Evolutionary conservation across 768 basidiomycete species (phyloP), one percentile per base, ranked within the genome.

Genomic region (Rossbeevera mucosa): DNA sequence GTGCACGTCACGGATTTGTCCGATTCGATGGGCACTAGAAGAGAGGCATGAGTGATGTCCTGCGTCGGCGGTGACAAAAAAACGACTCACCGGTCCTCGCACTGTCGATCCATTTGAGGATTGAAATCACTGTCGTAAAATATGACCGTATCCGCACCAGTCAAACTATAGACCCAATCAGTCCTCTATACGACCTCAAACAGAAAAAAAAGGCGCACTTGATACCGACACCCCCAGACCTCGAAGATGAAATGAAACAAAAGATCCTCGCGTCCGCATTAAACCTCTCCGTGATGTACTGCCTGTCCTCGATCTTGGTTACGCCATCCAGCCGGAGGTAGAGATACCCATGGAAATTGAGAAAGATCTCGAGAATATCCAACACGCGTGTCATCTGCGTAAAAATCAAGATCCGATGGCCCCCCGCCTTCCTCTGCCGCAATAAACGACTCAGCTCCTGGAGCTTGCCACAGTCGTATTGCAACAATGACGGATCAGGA

Each of bases 111-210:
- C 90, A 95, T 96, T 67, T 96, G 94, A 1, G 94, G 94, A 61
- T 92, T 93, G 76, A 95, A 96, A 68, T 96, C 94, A 54, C 91
- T 91, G 64, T 97, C 95, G 64, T 95, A 98, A 69, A 99, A 94
- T 50, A 99, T 82, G 61, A 99, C 95, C 0, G 96, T 97, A 64
- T 95, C 93, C 18, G 93, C 93, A 16, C 89, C 89, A 6, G 86
- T 88, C 56, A 89, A 64, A 68, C 91, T 86, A 68, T 48, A 13
- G 28, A 22, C 13, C 14, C 26, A 4, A 48, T 67, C 47, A 52
- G 59, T 60, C 57, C 54, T 18, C 2, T 0, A 20, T 50, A 18
- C 57, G 45, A 48, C 58, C 2, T 29, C 56, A 55, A 62, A 59
- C 3, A 8, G 12, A 45, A 47, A 44, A 46, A 8, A 1, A 72